Evolutionary conservation across 2,329 filamentous ascomycete species (phyloP), one percentile per base, ranked within the genome.

Genomic region (Diaporthe batatas): DNA sequence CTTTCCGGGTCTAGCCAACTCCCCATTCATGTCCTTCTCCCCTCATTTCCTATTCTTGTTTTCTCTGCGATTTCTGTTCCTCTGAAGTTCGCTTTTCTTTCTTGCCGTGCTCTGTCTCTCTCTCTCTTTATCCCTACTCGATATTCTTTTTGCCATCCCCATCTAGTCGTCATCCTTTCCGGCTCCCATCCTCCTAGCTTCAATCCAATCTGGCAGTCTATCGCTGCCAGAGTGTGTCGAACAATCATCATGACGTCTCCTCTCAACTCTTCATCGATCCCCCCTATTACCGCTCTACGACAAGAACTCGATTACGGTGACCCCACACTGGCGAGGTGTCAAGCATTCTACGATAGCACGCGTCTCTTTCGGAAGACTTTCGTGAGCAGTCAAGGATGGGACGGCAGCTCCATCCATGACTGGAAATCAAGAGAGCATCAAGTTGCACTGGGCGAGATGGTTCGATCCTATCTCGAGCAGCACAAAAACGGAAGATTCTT

Each of bases 391-490:
- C 57, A 59, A 59, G 36, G 36, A 25, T 42, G n/a, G 36, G 57
- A 59, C 2, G 57, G 57, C n/a, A 59, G 5, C 57, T 42, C n/a
- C 14, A 42, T 59, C n/a, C 57, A 42, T 59, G 57, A 59, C 12
- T 59, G 57, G 57, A 59, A 21, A 29, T 59, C 34, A 2, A 59
- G n/a, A 59, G 57, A 59, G 4, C 55, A 59, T 42, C 55, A 59
- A 59, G 25, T 21, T 18, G 55, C 55, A 8, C 55, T 59, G 2
- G 55, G 34, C 2, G 57, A 59, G 36, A 59, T 59, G 36, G 57
- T 59, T 42, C n/a, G 23, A 18, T 59, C 57, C 25, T 59, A 29
- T 42, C 57, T 59, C n/a, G 57, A 59, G 18, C 55, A 16, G 1
- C 34, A 59, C 14, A 36, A n/a, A 18, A 59, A 59, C 1, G 57